Percentiles rank a stretch among this genome's conserved stretches.
These are phyloP conservation scores for Cyclanthera cordifolia DNA, from an alignment of 306 rosid species.

Conservation along the genomic window DNA sequence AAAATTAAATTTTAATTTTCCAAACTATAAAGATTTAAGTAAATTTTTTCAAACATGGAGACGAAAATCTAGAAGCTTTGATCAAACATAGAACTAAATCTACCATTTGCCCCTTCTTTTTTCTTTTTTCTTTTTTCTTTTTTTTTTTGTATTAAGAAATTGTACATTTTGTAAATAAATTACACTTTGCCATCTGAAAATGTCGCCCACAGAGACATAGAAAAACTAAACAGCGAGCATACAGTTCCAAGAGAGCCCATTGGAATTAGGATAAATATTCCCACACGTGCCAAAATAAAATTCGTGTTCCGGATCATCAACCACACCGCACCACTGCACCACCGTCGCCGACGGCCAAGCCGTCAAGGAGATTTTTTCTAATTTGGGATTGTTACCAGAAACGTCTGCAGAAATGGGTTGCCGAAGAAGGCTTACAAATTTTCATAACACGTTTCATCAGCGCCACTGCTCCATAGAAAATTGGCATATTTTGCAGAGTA, in stretches of 20 bases:
- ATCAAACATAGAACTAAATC: too few species aligned
- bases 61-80: too few species aligned
- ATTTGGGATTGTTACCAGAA: too few species aligned
- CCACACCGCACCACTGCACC: not conserved
- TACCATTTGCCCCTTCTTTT: too few species aligned
- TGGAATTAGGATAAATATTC: not conserved
- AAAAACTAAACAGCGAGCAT: not conserved
- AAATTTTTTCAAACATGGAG: too few species aligned
- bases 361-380: not conserved
- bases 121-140: too few species aligned
- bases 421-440: not conserved
- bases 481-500: slow-evolving; percentile 47
- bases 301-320: not conserved
- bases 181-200: not conserved
- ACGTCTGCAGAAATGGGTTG: too few species aligned
- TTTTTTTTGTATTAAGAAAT: not conserved
- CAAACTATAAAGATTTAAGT: too few species aligned
- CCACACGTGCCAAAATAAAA: not conserved
- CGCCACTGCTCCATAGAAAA: slow-evolving; percentile 64
- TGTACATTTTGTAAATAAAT: not conserved
- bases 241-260: not conserved
- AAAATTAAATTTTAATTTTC: too few species aligned
- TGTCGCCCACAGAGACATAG: not conserved
- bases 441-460: slow-evolving; percentile 35
- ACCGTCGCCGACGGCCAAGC: not conserved